These are phyloP conservation scores for Aureobasidium sp. DNA, from an alignment of 2,329 filamentous ascomycete genomes.

Conservation along the genomic window DNA sequence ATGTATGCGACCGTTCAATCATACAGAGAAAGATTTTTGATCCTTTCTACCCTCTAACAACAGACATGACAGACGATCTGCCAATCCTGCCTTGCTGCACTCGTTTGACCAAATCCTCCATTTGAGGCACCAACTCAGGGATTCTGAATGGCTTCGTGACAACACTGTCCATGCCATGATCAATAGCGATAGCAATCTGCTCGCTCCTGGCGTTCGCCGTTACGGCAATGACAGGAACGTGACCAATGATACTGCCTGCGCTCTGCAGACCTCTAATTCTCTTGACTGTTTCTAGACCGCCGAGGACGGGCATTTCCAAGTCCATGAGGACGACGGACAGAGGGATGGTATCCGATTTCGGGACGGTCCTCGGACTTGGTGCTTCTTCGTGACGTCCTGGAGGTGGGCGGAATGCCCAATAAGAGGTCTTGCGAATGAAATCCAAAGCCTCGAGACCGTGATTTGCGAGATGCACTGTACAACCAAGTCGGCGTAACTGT, in stretches of 20 bases:
- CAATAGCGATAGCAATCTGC: conserved; percentile 19
- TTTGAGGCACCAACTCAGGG: conserved; percentile 30
- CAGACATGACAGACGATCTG: background rate
- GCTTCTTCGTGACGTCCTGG: background rate
- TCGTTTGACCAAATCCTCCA: conserved; percentile 42
- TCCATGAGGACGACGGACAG: conserved; percentile 15
- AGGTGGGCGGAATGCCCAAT: conserved; percentile 8
- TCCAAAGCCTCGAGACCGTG: conserved; percentile 26
- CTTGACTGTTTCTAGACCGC: conserved; percentile 62
- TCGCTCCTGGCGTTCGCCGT: conserved; percentile 65
- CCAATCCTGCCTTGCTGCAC: background rate
- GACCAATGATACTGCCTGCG: conserved; percentile 49
- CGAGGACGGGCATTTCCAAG: conserved; percentile 69
- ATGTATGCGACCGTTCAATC: background rate
- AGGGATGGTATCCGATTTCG: background rate
- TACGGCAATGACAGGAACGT: conserved; percentile 64
- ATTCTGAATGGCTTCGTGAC: conserved; percentile 32
- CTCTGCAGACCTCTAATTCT: conserved; percentile 55
- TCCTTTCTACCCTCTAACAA: too few species aligned
- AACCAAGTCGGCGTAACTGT: conserved; percentile 24
- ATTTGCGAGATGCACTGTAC: conserved; percentile 23
- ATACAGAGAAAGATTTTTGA: background rate
- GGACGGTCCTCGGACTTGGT: background rate
- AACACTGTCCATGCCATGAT: conserved; percentile 23
- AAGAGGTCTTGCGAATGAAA: conserved; percentile 20